Evolutionary conservation across 2,329 filamentous ascomycete species (phyloP).

Genomic region (Stylonectria norvegica): DNA sequence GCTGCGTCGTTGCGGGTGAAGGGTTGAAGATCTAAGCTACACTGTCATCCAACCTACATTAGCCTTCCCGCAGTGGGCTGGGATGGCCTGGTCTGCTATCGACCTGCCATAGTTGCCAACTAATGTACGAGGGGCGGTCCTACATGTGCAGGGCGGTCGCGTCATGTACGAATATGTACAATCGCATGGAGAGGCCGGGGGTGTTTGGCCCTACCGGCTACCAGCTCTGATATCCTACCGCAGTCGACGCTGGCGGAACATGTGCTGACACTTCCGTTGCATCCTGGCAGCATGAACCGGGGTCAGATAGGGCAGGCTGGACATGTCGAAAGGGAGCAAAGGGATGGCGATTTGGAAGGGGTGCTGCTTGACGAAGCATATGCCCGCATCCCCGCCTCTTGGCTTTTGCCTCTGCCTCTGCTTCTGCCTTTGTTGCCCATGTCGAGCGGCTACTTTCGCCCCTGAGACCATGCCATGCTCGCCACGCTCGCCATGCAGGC

Average conservation of each 20-base stretch:
- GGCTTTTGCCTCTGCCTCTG: slow-evolving; percentile 2
- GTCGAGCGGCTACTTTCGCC: slow-evolving; percentile 4
- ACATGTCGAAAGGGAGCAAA: slow-evolving; percentile 1
- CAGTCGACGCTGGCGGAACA: slow-evolving; percentile 4
- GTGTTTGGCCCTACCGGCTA: background rate
- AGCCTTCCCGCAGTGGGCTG: slow-evolving; percentile 30
- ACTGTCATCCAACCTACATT: slow-evolving; percentile 27
- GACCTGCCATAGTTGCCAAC: slow-evolving; percentile 20
- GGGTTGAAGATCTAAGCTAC: slow-evolving; percentile 21
- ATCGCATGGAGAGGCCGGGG: slow-evolving; percentile 12
- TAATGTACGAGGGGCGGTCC: slow-evolving; percentile 24
- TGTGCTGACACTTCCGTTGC: slow-evolving; percentile 12
- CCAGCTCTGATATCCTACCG: background rate
- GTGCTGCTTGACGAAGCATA: slow-evolving; percentile 15
- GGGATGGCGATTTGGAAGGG: slow-evolving; percentile 4
- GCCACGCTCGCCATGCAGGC: slow-evolving; percentile 2
- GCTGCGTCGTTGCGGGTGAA: slow-evolving; percentile 11
- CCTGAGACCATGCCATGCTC: slow-evolving; percentile 8
- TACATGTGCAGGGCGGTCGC: slow-evolving; percentile 19
- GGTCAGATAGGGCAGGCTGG: slow-evolving; percentile 2
- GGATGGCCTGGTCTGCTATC: slow-evolving; percentile 18
- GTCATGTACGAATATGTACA: slow-evolving; percentile 26
- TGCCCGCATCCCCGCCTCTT: slow-evolving; percentile 14
- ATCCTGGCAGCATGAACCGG: slow-evolving; percentile 4
- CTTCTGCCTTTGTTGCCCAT: no score